phyloP scores from a whole-genome alignment of 768 basidiomycete genomes.

The Coprinopsis strossmayeri region DNA sequence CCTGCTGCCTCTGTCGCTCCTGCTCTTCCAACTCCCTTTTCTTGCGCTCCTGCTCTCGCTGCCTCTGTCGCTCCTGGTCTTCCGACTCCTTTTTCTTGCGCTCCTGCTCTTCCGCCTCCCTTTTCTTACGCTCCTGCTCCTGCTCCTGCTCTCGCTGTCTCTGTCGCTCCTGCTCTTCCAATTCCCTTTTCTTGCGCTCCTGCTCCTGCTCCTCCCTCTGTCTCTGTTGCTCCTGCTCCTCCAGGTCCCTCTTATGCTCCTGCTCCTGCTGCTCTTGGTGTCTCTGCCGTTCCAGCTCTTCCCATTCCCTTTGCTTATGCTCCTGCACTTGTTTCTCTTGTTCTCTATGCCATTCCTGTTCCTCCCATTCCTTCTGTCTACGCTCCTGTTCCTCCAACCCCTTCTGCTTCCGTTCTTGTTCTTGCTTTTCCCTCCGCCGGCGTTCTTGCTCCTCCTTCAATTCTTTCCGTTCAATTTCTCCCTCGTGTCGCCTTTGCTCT shows the following conservation, averaged over 20 bases:
- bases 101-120: conserved; percentile 12
- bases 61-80: conserved; percentile 8
- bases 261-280: conserved; percentile 11
- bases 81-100: conserved; percentile 12
- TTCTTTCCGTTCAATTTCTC: conserved; percentile 7
- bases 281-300: conserved; percentile 2
- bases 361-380: conserved; percentile 13
- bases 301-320: conserved; percentile 11
- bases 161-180: conserved; percentile 9
- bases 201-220: conserved; percentile 13
- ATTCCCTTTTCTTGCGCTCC: conserved; percentile 11
- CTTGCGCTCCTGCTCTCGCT: conserved; percentile 8
- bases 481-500: conserved; percentile 10
- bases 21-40: conserved; percentile 12
- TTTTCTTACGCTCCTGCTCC: conserved; percentile 13
- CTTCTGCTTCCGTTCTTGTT: conserved; percentile 11
- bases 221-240: conserved; percentile 6
- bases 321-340: conserved; percentile 13
- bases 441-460: conserved; percentile 19
- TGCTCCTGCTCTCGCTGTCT: conserved; percentile 11
- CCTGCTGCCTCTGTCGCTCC: conserved; percentile 6
- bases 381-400: conserved; percentile 10
- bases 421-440: conserved; percentile 19
- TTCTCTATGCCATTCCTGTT: conserved; percentile 12
- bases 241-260: conserved; percentile 9